Percentiles rank a stretch among this genome's conserved stretches.
Conservation (phyloP, 2,329 filamentous ascomycete genomes). For the Gnomoniopsis smithogilvyi region DNA sequence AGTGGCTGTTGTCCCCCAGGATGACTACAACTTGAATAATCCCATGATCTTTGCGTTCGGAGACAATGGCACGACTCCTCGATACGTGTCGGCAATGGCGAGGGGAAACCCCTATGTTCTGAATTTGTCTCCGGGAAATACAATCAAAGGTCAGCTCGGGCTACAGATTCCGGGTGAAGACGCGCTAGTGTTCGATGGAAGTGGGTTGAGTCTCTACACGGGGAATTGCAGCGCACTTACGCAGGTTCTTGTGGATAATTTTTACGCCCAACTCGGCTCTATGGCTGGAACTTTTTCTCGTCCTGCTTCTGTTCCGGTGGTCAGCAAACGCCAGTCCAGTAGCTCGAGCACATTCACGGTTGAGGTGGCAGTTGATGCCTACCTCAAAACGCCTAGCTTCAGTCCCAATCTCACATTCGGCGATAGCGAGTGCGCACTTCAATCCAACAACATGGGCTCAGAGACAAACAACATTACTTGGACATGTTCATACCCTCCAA, state of each 20-base stretch:
- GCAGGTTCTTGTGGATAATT: slow-evolving; percentile 20
- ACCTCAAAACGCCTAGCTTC: slow-evolving; percentile 13
- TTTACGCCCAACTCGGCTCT: slow-evolving; percentile 20
- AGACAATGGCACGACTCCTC: slow-evolving; percentile 22
- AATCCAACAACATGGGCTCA: slow-evolving; percentile 4
- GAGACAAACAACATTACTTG: slow-evolving; percentile 20
- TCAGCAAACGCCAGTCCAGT: slow-evolving; percentile 6
- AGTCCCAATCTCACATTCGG: slow-evolving; percentile 20
- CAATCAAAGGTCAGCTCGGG: slow-evolving; percentile 19
- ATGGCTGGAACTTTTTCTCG: slow-evolving; percentile 2
- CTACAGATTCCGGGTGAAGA: slow-evolving; percentile 17
- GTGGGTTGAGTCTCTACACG: slow-evolving; percentile 22
- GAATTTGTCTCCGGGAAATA: slow-evolving; percentile 20
- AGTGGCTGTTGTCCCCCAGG: slow-evolving; percentile 15
- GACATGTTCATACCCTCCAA: slow-evolving; percentile 22
- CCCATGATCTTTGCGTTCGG: slow-evolving; percentile 22
- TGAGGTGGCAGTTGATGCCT: slow-evolving; percentile 17
- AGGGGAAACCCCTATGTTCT: slow-evolving; percentile 20
- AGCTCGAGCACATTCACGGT: slow-evolving; percentile 21
- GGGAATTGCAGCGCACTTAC: slow-evolving; percentile 19
- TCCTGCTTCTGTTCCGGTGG: too few relatives aligned
- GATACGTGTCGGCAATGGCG: slow-evolving; percentile 21
- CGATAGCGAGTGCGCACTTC: slow-evolving; percentile 17
- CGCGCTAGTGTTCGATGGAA: slow-evolving; percentile 21
- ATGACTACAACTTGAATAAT: slow-evolving; percentile 12